Evolutionary conservation across 2,329 filamentous ascomycete species (phyloP).

Genomic region (Fusarium chlamydosporum): DNA sequence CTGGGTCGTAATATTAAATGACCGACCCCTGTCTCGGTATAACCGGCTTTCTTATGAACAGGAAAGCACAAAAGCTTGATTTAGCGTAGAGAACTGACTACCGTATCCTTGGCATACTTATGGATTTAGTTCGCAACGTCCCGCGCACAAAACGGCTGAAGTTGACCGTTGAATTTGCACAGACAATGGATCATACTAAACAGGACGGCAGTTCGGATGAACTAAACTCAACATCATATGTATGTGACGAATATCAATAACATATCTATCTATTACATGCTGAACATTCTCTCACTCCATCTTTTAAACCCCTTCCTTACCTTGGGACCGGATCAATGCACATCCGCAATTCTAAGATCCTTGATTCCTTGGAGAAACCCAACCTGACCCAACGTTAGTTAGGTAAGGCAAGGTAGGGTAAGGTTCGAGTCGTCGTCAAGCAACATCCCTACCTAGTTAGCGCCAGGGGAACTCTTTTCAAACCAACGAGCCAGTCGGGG

Average conservation of each 20-base stretch:
- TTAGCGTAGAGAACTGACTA: not conserved
- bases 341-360: conserved; percentile 1
- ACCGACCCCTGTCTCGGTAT: conserved; percentile 1
- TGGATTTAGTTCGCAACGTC: not conserved
- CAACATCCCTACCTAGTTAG: conserved; percentile 7
- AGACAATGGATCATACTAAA: conserved; percentile 8
- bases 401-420: too few species aligned
- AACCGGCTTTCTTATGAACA: not conserved
- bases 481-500: conserved; percentile 11
- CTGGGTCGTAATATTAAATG: not conserved
- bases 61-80: not conserved
- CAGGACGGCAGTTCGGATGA: not conserved
- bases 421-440: not conserved
- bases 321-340: conserved; percentile 1
- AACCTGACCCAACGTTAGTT: too few species aligned
- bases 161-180: conserved; percentile 2
- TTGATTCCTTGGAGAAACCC: not conserved
- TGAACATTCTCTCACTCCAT: not conserved
- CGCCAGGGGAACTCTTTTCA: conserved; percentile 9
- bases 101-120: not conserved
- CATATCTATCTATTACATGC: not conserved
- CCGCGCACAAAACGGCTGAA: not conserved
- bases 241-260: too few species aligned
- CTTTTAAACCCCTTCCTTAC: not conserved
- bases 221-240: not conserved